Conservation (phyloP, 1,284 basidiomycete species). For the Agaricales sp. region DNA sequence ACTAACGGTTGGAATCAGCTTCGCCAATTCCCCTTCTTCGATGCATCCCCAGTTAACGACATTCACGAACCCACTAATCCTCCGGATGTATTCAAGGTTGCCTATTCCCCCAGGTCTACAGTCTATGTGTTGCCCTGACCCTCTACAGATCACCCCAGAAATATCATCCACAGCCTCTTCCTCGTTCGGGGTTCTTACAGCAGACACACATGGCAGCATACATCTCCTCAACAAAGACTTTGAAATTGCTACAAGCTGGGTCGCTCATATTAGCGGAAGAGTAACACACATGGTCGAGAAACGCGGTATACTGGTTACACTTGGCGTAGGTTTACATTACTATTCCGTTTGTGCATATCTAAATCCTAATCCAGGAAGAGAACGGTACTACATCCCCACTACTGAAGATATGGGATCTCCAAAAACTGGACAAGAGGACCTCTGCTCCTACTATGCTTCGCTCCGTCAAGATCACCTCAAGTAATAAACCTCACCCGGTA, state of each 20-base stretch:
- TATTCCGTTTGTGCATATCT: neutral
- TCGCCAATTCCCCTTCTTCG: slow-evolving; percentile 81
- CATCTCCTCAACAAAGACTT: slow-evolving; percentile 72
- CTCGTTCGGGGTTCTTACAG: slow-evolving; percentile 56
- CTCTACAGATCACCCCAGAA: slow-evolving; percentile 48
- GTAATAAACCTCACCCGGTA: slow-evolving; percentile 76
- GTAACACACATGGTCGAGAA: slow-evolving; percentile 82
- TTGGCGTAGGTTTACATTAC: slow-evolving; percentile 56
- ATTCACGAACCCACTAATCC: slow-evolving; percentile 63
- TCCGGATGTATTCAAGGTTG: slow-evolving; percentile 71
- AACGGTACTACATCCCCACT: slow-evolving; percentile 63
- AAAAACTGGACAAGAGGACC: slow-evolving; percentile 64
- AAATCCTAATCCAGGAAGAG: slow-evolving; percentile 53
- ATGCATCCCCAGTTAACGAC: slow-evolving; percentile 67
- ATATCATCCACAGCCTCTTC: slow-evolving; percentile 60
- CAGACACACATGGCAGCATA: slow-evolving; percentile 75
- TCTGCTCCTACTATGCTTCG: slow-evolving; percentile 62
- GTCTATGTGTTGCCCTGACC: slow-evolving; percentile 7
- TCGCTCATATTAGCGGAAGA: slow-evolving; percentile 65
- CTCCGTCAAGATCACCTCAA: slow-evolving; percentile 69
- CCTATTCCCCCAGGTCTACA: slow-evolving; percentile 5
- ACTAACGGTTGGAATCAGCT: slow-evolving; percentile 34
- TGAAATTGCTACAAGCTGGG: slow-evolving; percentile 61
- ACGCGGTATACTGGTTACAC: slow-evolving; percentile 69
- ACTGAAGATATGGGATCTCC: slow-evolving; percentile 86